Evolutionary conservation across 2,329 filamentous ascomycete species (phyloP), one percentile per base, ranked within the genome.

Genomic region (Cladorrhinum sp.): DNA sequence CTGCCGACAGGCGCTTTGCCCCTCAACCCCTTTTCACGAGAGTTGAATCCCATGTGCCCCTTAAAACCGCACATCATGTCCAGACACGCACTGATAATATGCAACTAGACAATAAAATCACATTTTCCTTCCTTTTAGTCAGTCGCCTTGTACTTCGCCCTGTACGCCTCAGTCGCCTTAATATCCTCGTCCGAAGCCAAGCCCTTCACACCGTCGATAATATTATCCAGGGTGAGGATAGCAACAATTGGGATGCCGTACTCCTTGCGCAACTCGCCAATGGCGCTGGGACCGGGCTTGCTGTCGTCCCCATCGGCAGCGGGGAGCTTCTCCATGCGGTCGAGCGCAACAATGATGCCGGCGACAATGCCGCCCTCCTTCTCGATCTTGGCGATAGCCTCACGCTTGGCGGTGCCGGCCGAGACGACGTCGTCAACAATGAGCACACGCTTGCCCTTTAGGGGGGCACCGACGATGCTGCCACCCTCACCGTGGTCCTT

Each of bases 351-450:
- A 20, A 97, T 84, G 60, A 98, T 93, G 27, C 92, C 93, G 2
- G 89, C 90, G 22, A 98, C 86, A 55, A 84, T 85, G 1, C 93
- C 95, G 2, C 93, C 95, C 73, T 96, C 89, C 68, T 85, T 85
- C 69, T 86, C 83, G 73, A 98, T 96, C 75, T 96, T 95, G 58
- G 86, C 86, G 62, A 98, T 92, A 13, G 93, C 92, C 75, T 98
- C 93, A 61, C 92, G 84, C 78, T 97, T 93, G 45, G 95, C 95
- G 1, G 93, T 98, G 25, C 95, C 95, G 0, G 92, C 93, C 1
- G 93, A 97, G 70, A 98, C 93, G 60, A 99, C 93, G 77, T 98
- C 95, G 79, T 99, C 95, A 45, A 99, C 88, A 68, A 99, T 90
- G 32, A 99, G 81, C 16, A 97, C 86, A 62, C 84, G 85, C 83